Base-by-base conservation (phyloP, 2,329 filamentous ascomycete genomes). In the Exophiala calicioides region DNA sequence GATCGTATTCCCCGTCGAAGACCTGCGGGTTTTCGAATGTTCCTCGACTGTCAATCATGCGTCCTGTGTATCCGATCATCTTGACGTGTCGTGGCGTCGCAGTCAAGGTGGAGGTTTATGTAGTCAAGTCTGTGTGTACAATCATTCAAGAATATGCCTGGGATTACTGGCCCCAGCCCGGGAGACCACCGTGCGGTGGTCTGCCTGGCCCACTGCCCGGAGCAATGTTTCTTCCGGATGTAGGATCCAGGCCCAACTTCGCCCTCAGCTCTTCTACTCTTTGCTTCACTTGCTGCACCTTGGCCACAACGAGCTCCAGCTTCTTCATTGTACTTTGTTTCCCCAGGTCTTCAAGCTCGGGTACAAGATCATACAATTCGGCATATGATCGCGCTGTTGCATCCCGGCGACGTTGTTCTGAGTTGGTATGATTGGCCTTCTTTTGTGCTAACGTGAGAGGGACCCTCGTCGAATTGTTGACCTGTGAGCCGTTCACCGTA, bases 271-370 rank as follows among this genome's bases (percentile, higher is more conserved):
- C 45, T 31, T 56, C 53, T 7, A 56, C 47, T 18, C 35, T 38
- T 20, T 44, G 37, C 40, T 56, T 58, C 16, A 53, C 50, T 13
- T 34, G 33, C 16, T 31, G 33, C 21, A 58, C 53, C 27, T 58
- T 57, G 16, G 48, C 49, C 18, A 59, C 57, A 8, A 59, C 57
- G 18, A 55, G 40, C 34, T 57, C 55, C 4, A 59, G 56, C 45
- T 57, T 58, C 37, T 59, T 57, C 57, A 59, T 57, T 3, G 53
- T 56, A 38, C 57, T 59, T 29, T 57, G 57, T 37, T 58, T 59
- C 1, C 56, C 55, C 47, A 48, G 24, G 13, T 53, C 49, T 23
- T 56, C 47, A 3, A 58, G 38, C 36, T 57, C 57, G 16, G 57
- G 57, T 2, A 59, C 57, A 18, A 58, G 47, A 15, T 59, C 57